Percentiles rank a stretch among this genome's conserved stretches.
Evolutionary conservation across 441 rosid genomes (phyloP).

Genomic region (Eutrema salsugineum): DNA sequence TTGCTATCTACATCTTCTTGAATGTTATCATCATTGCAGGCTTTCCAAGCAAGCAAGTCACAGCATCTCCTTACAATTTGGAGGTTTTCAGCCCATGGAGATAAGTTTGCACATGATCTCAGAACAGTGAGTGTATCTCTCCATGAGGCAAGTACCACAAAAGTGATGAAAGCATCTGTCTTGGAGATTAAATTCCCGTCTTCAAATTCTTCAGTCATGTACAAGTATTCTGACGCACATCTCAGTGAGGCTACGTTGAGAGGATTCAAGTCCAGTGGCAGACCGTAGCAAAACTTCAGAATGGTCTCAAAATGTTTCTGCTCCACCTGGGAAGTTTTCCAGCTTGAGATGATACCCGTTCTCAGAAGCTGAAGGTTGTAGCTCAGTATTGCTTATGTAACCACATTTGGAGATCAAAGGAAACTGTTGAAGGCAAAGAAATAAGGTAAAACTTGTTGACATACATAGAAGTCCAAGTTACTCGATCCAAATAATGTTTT

Average conservation of each 20-base stretch:
- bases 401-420: slow-evolving; percentile 81
- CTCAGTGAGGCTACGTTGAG: slow-evolving; percentile 57
- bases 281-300: slow-evolving; percentile 66
- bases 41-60: slow-evolving; percentile 77
- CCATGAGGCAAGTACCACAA: slow-evolving; percentile 75
- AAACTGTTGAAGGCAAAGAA: slow-evolving; percentile 47
- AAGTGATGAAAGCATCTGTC: slow-evolving; percentile 80
- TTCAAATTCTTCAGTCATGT: slow-evolving; percentile 83
- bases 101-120: slow-evolving; percentile 56
- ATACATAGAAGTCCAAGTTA: background rate
- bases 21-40: slow-evolving; percentile 42
- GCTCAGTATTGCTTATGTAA: slow-evolving; percentile 58
- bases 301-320: slow-evolving; percentile 67
- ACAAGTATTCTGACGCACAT: slow-evolving; percentile 79
- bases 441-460: background rate
- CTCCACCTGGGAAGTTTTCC: slow-evolving; percentile 74
- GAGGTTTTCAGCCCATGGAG: slow-evolving; percentile 85
- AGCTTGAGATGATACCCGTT: slow-evolving; percentile 56
- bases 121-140: slow-evolving; percentile 71
- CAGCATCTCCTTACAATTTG: slow-evolving; percentile 79
- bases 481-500: background rate
- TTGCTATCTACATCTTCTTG: slow-evolving; percentile 29
- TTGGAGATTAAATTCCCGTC: slow-evolving; percentile 75
- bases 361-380: slow-evolving; percentile 59
- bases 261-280: slow-evolving; percentile 55